phyloP scores from a whole-genome alignment of 2,329 filamentous ascomycete species.

The Diaporthe vexans region DNA sequence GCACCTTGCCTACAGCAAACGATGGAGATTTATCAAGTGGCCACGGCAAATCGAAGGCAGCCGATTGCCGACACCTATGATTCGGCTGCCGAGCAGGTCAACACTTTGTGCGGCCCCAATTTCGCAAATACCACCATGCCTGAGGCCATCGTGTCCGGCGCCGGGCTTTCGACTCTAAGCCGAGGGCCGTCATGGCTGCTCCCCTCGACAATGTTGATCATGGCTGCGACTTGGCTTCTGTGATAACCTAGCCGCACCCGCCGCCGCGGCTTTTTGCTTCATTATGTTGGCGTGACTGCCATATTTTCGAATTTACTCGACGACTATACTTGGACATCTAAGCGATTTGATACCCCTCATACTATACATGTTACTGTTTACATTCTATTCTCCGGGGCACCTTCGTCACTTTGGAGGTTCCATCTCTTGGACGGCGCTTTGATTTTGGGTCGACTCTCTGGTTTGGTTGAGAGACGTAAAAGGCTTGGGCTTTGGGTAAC shows the following conservation, averaged over 20 bases:
- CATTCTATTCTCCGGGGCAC: conserved; percentile 7
- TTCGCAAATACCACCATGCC: conserved; percentile 72
- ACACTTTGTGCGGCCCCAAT: conserved; percentile 71
- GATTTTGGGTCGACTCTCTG: conserved; percentile 17
- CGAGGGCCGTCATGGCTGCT: conserved; percentile 23
- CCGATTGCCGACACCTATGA: conserved; percentile 79
- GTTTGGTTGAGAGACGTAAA: neutral
- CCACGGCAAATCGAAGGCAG: conserved; percentile 75
- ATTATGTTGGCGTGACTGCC: neutral
- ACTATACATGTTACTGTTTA: conserved; percentile 26
- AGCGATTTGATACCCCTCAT: conserved; percentile 36
- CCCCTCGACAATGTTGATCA: neutral
- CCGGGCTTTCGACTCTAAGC: conserved; percentile 20
- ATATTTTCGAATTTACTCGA: conserved; percentile 12
- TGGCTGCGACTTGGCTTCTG: conserved; percentile 30
- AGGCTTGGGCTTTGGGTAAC: neutral
- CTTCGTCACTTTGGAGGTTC: neutral
- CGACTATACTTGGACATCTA: conserved; percentile 31
- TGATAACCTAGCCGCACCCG: neutral
- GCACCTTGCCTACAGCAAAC: conserved; percentile 81
- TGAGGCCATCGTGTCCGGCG: conserved; percentile 48
- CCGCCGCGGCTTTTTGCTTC: neutral
- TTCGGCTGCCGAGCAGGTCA: conserved; percentile 79
- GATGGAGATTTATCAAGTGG: conserved; percentile 84
- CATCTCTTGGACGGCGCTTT: conserved; percentile 27